These are phyloP conservation scores for Piloderma croceum DNA, from an alignment of 768 basidiomycete species.

Conservation along the genomic window DNA sequence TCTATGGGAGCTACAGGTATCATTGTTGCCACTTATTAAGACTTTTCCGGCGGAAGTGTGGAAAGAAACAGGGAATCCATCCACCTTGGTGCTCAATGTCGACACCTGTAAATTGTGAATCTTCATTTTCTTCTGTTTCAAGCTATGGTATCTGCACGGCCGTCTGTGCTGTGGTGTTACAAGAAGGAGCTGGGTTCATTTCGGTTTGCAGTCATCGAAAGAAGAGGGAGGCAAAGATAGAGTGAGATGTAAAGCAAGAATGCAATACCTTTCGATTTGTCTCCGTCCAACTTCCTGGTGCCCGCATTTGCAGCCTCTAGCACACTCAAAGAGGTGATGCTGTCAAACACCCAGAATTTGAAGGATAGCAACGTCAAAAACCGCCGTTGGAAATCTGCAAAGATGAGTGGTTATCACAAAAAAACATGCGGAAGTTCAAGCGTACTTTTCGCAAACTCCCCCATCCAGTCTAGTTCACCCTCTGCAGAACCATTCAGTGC, in stretches of 20 bases:
- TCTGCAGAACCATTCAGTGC: constrained; percentile 66
- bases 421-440: constrained; percentile 2
- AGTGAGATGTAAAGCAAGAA: constrained; percentile 88
- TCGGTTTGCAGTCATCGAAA: constrained; percentile 82
- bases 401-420: too few relatives aligned
- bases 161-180: constrained; percentile 96
- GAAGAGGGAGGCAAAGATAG: constrained; percentile 95
- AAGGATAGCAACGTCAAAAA: constrained; percentile 88
- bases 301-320: constrained; percentile 85
- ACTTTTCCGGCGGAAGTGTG: too few relatives aligned
- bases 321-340: constrained; percentile 79
- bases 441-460: constrained; percentile 81
- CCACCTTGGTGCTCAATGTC: too few relatives aligned
- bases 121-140: constrained; percentile 83
- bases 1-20: too few relatives aligned
- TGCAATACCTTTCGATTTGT: constrained; percentile 36
- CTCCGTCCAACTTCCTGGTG: constrained; percentile 39
- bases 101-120: constrained; percentile 86
- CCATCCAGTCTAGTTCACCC: constrained; percentile 71
- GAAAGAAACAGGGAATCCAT: too few relatives aligned
- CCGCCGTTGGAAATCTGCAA: constrained; percentile 81
- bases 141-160: constrained; percentile 80
- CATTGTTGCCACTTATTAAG: too few relatives aligned
- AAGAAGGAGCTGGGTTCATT: constrained; percentile 98
- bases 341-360: constrained; percentile 91